Conservation (phyloP, 305 asterid genomes). For the Fraxinus albicans region DNA sequence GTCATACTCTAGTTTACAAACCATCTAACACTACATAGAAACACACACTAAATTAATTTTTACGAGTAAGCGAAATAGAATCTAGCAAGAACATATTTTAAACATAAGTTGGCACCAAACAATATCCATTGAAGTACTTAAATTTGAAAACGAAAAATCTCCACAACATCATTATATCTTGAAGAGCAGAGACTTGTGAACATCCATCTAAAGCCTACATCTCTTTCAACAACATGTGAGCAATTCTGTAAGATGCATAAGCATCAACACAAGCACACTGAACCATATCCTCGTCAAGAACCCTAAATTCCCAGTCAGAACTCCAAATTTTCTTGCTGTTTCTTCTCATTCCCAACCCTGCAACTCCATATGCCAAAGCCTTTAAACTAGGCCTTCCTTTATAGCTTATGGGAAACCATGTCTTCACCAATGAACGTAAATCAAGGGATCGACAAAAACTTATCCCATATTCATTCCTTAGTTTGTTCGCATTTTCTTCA, state of each 20-base stretch:
- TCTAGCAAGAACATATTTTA: background rate
- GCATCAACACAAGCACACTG: constrained; percentile 39
- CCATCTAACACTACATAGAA: background rate
- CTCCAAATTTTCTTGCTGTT: background rate
- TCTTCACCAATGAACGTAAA: constrained; percentile 29
- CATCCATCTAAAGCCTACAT: background rate
- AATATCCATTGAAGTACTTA: background rate
- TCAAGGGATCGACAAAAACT: constrained; percentile 19
- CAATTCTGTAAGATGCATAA: constrained; percentile 35
- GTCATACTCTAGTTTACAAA: background rate
- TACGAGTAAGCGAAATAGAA: background rate
- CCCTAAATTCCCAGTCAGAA: constrained; percentile 38
- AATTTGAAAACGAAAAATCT: background rate
- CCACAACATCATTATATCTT: background rate
- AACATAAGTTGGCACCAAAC: background rate
- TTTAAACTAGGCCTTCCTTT: constrained; percentile 28
- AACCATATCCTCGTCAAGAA: constrained; percentile 28
- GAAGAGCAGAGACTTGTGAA: background rate
- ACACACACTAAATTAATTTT: background rate
- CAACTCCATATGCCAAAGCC: constrained; percentile 32
- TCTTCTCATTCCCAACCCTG: constrained; percentile 30
- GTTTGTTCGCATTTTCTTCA: constrained; percentile 19
- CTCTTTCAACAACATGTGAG: constrained; percentile 24
- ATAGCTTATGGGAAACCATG: constrained; percentile 40
- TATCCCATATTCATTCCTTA: constrained; percentile 26